Percentiles rank a stretch among this genome's conserved stretches.
These are phyloP conservation scores for Chalciporus sp. DNA, from an alignment of 1,284 basidiomycete genomes.

Conservation along the genomic window DNA sequence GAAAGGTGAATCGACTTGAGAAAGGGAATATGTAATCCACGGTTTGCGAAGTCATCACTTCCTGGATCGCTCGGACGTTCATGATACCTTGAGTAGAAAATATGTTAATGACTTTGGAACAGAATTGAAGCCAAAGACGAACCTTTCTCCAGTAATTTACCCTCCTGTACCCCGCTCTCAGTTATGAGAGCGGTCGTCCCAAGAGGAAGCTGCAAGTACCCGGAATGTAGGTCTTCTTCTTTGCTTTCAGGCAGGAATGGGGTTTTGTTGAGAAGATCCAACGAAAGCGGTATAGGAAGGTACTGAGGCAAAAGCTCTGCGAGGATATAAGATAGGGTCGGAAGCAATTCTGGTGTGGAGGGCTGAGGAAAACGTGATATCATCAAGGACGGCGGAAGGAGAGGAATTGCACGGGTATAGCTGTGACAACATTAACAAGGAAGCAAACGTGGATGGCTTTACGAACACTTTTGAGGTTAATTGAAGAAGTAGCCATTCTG, in stretches of 20 bases:
- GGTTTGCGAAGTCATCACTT: slow-evolving; percentile 67
- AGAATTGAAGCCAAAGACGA: slow-evolving; percentile 5
- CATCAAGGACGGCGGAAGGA: slow-evolving; percentile 70
- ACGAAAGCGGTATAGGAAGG: slow-evolving; percentile 53
- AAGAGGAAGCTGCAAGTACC: slow-evolving; percentile 71
- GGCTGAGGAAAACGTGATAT: slow-evolving; percentile 62
- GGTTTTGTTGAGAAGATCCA: slow-evolving; percentile 63
- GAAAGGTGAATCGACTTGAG: slow-evolving; percentile 67
- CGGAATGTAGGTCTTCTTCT: slow-evolving; percentile 75
- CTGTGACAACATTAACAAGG: slow-evolving; percentile 39
- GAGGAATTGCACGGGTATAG: slow-evolving; percentile 66
- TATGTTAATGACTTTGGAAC: neutral
- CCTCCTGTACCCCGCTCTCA: slow-evolving; percentile 69
- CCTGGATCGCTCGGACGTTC: slow-evolving; percentile 73
- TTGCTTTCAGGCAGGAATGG: slow-evolving; percentile 68
- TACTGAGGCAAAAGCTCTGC: slow-evolving; percentile 56
- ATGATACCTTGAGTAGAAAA: slow-evolving; percentile 50
- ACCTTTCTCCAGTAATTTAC: slow-evolving; percentile 66
- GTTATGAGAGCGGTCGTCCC: slow-evolving; percentile 69
- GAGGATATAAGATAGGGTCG: slow-evolving; percentile 55
- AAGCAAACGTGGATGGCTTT: neutral
- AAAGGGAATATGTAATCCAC: slow-evolving; percentile 84
- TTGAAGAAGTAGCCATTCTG: slow-evolving; percentile 77
- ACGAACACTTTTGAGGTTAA: slow-evolving; percentile 70
- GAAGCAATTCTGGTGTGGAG: slow-evolving; percentile 35